Evolutionary conservation across 1,284 basidiomycete species (phyloP), one percentile per base, ranked within the genome.

Genomic region (Rhizopogon parksii): DNA sequence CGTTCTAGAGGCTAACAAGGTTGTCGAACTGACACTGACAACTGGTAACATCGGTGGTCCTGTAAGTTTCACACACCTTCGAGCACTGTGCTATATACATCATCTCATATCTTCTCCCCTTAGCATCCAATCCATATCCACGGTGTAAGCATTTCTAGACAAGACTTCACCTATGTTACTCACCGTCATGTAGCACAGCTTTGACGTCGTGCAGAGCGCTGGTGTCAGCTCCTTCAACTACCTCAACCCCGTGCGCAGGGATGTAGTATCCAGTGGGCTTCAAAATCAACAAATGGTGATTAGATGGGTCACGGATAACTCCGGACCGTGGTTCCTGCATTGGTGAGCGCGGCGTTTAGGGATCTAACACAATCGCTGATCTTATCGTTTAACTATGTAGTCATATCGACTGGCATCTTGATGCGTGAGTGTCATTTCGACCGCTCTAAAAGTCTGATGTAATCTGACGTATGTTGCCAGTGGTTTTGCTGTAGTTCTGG

Each of bases 281-380:
- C 46, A 40, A 36, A 62, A 56, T 9, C 57, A 70, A 50, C 62
- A 58, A 38, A 58, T 65, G 48, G 61, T 64, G 4, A 57, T 72
- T 27, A 66, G 70, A 35, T 73, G 64, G 47, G 57, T 57, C 36
- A 69, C 71, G 2, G 63, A 73, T 46, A 72, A 73, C 35, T 34
- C 64, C 0, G 71, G 71, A 1, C 64, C 70, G 27, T 76, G 74
- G 74, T 69, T 75, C 51, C 50, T 76, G 54, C 75, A 75, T 56
- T 76, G 74, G 73, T 73, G 38, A 47, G 67, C 53, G n/a, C 35
- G 40, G 21, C 35, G 17, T 14, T 30, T 46, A 35, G 9, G 2
- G 15, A 5, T 37, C 4, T 36, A 36, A 5, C 21, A 49, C 42
- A 56, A 9, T 27, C 14, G 56, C 52, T n/a, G 36, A n/a, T 46